Evolutionary conservation across 352 stramenopile species (phyloP).

Genomic region (Peronosclerospora sorghi): DNA sequence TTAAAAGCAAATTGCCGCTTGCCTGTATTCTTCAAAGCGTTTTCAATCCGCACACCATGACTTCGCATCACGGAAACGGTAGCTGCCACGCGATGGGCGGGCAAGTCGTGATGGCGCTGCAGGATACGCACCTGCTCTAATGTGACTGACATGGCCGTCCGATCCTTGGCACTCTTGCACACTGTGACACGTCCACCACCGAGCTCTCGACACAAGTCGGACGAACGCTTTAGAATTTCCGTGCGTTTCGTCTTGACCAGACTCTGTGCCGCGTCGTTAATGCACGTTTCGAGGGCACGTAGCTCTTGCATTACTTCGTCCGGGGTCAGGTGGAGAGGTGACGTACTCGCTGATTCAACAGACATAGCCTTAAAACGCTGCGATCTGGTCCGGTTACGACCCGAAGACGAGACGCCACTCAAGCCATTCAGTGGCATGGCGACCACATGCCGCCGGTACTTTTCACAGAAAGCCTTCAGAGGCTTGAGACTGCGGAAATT

Average conservation of each 20-base stretch:
- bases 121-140: constrained; percentile 89
- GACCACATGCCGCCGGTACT: constrained; percentile 59
- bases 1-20: constrained; percentile 85
- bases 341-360: constrained; percentile 33
- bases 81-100: constrained; percentile 52
- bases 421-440: constrained; percentile 34
- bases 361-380: constrained; percentile 49
- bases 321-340: constrained; percentile 48
- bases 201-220: constrained; percentile 75
- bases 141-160: constrained; percentile 96
- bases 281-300: constrained; percentile 41
- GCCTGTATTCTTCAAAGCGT: constrained; percentile 84
- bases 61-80: constrained; percentile 83
- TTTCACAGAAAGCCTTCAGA: constrained; percentile 74
- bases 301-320: constrained; percentile 66
- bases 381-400: constrained; percentile 20
- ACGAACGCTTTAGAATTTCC: constrained; percentile 74
- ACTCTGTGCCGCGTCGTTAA: constrained; percentile 72
- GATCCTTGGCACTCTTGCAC: constrained; percentile 96
- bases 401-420: constrained; percentile 20
- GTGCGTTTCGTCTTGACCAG: constrained; percentile 80
- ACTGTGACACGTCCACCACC: constrained; percentile 89
- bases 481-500: constrained; percentile 80
- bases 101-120: constrained; percentile 74
- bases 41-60: constrained; percentile 81